Conservation (phyloP, 2,329 filamentous ascomycete genomes). For the Ophiognomonia clavigignenti-juglandacearum region DNA sequence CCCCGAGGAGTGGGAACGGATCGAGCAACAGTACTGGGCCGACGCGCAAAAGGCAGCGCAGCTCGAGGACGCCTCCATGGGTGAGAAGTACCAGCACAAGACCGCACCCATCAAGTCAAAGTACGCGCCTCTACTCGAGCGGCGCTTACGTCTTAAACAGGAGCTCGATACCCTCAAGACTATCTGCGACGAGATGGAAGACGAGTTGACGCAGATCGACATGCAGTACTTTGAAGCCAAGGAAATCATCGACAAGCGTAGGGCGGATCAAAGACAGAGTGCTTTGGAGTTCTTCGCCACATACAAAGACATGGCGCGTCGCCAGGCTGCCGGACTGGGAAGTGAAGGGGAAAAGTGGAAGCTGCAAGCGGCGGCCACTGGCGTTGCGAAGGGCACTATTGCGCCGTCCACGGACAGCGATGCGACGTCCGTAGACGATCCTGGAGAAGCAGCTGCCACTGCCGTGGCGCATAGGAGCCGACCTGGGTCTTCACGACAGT, state of each 20-base stretch:
- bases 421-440: background rate
- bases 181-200: slow-evolving; percentile 16
- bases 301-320: slow-evolving; percentile 10
- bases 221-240: slow-evolving; percentile 11
- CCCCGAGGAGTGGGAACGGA: slow-evolving; percentile 31
- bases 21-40: slow-evolving; percentile 29
- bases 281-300: slow-evolving; percentile 10
- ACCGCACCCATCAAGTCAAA: slow-evolving; percentile 26
- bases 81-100: slow-evolving; percentile 27
- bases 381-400: background rate
- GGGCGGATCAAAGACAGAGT: slow-evolving; percentile 13
- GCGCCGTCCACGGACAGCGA: background rate
- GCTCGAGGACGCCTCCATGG: slow-evolving; percentile 26
- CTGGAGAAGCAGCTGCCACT: background rate
- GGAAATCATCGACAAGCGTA: slow-evolving; percentile 11
- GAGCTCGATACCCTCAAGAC: slow-evolving; percentile 28
- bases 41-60: slow-evolving; percentile 17
- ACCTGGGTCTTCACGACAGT: too few species aligned
- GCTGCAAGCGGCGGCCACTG: background rate
- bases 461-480: too few species aligned
- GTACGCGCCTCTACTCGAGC: slow-evolving; percentile 30
- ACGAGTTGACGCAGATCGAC: slow-evolving; percentile 10
- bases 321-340: background rate
- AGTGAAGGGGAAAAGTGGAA: background rate
- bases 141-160: slow-evolving; percentile 32